Evolutionary conservation across 495 filamentous ascomycete genomes (phyloP).

Genomic region (Hapsidospora chrysogenum): DNA sequence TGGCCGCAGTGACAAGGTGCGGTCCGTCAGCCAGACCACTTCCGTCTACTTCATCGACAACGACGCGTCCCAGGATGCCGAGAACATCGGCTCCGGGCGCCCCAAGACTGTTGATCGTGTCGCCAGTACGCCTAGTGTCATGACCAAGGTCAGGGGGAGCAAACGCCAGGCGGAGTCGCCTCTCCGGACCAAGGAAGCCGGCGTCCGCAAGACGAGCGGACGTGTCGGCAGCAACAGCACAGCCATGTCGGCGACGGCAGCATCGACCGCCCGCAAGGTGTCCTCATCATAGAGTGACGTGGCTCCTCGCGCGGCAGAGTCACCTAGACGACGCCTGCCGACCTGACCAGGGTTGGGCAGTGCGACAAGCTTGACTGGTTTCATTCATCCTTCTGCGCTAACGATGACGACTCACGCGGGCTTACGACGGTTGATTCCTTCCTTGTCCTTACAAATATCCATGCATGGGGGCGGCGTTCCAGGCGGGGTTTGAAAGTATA

Average conservation of each 20-base stretch:
- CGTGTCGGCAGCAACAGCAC: constrained; percentile 64
- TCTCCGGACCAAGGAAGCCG: constrained; percentile 35
- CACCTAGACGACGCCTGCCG: too few relatives aligned
- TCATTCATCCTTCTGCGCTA: too few relatives aligned
- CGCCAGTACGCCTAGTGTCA: constrained; percentile 47
- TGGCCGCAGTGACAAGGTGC: constrained; percentile 23
- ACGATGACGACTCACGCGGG: too few relatives aligned
- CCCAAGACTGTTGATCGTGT: constrained; percentile 52
- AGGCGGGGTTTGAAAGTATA: too few relatives aligned
- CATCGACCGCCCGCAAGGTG: constrained; percentile 20
- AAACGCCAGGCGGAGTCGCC: constrained; percentile 38
- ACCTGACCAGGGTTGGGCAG: too few relatives aligned
- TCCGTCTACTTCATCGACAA: constrained; percentile 39
- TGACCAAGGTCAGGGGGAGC: constrained; percentile 57
- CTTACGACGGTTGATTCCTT: too few relatives aligned
- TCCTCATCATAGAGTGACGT: constrained; percentile 10
- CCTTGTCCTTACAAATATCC: too few relatives aligned
- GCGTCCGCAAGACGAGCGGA: constrained; percentile 84
- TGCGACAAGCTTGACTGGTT: too few relatives aligned
- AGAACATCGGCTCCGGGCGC: constrained; percentile 28
- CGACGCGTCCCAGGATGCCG: constrained; percentile 36
- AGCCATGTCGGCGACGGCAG: constrained; percentile 10
- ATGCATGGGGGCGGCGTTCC: too few relatives aligned
- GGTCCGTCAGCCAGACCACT: constrained; percentile 36
- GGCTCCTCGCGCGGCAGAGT: too few relatives aligned